Evolutionary conservation across 2,329 filamentous ascomycete species (phyloP), one percentile per base, ranked within the genome.

Genomic region (Monosporascus sp.): DNA sequence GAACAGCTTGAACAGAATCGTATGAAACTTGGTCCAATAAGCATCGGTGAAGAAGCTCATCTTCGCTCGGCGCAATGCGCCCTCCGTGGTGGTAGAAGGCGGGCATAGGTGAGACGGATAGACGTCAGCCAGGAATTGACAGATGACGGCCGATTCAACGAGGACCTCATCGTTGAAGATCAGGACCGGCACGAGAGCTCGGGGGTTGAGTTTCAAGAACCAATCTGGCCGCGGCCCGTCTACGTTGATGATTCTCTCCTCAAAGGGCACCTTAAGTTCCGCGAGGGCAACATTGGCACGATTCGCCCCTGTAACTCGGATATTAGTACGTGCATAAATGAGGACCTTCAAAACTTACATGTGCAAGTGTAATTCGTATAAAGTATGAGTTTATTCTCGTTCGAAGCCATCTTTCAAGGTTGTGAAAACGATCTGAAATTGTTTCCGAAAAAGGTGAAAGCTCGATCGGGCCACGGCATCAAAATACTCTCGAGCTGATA

Each of bases 151-250:
- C 2, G 87, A 90, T 68, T 94, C 89, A 50, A 81, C 83, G 64
- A 94, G 76, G 66, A 89, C 86, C 57, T 87, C 77, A 56, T 76
- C 78, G 57, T 83, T 77, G 74, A 87, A 87, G 24, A 80, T 78
- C 52, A 94, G 72, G 0, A 83, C 74, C 1, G 90, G 89, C 5
- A 94, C 88, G 3, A 91, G 81, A 15, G 90, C 90, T 53, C 88
- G 83, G 59, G 89, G 88, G 73, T 93, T 92, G 66, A 94, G 73
- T 50, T 85, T 75, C 8, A 94, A 79, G 67, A 93, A 94, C 76
- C 86, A 89, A 38, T 81, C 75, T 27, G 86, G 83, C 9, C 89
- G 83, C 0, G 89, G 89, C 9, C 71, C 79, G 60, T 73, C 70
- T 47, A 94, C 77, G 67, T 93, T 87, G 61, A 95, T 88, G 53